A percentile compares a stretch with the other conserved stretches of the same genome.
These are phyloP conservation scores for Gossypium aridum DNA, from an alignment of 441 rosid genomes.

Conservation along the genomic window DNA sequence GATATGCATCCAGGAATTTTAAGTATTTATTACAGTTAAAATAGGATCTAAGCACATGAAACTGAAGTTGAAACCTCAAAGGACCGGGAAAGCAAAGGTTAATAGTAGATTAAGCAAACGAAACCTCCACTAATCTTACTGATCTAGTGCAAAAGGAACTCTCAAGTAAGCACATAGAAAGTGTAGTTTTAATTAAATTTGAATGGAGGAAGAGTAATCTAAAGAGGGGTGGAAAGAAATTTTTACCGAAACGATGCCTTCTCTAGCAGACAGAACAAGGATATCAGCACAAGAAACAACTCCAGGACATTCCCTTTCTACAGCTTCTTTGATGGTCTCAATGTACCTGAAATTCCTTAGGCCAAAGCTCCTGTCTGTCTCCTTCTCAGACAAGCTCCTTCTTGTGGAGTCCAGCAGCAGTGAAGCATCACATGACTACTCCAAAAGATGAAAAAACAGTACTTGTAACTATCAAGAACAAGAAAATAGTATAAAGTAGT, in stretches of 20 bases:
- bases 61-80: background rate
- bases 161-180: background rate
- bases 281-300: slow-evolving; percentile 92
- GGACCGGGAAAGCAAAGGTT: background rate
- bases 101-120: background rate
- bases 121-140: background rate
- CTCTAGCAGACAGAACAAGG: slow-evolving; percentile 83
- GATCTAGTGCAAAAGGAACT: slow-evolving; percentile 1
- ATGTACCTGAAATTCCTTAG: slow-evolving; percentile 91
- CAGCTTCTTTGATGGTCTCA: slow-evolving; percentile 82
- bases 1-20: background rate
- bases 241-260: slow-evolving; percentile 69
- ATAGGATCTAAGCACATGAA: background rate
- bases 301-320: slow-evolving; percentile 91
- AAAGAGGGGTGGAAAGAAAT: background rate
- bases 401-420: slow-evolving; percentile 93
- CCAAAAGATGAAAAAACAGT: background rate
- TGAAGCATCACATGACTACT: slow-evolving; percentile 94
- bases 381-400: slow-evolving; percentile 89
- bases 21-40: background rate
- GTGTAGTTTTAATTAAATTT: background rate
- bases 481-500: background rate
- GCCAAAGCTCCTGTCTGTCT: slow-evolving; percentile 93
- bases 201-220: background rate
- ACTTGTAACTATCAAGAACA: background rate